Evolutionary conservation across 371 early-diverging fungal genomes (phyloP).

Genomic region (Chytridium lagenaria): DNA sequence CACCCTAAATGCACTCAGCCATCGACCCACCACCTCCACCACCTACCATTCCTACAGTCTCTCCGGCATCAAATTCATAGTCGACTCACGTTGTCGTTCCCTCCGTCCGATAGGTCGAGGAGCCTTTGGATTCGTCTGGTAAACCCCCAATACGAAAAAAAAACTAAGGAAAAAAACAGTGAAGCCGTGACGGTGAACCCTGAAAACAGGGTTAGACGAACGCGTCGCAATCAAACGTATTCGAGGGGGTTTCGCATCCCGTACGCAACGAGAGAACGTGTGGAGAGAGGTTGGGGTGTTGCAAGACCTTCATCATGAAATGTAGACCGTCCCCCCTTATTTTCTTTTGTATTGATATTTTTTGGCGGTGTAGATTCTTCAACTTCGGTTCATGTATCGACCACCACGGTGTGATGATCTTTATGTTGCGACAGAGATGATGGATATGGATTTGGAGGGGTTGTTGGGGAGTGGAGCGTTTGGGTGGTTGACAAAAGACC

Average conservation of each 20-base stretch:
- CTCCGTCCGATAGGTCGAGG: background rate
- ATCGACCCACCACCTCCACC: background rate
- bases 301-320: background rate
- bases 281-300: constrained; percentile 2
- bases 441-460: background rate
- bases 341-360: background rate
- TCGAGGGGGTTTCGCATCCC: background rate
- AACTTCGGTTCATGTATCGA: background rate
- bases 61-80: background rate
- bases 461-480: background rate
- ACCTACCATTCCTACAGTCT: constrained; percentile 8
- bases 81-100: background rate
- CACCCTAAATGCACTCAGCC: background rate
- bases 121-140: constrained; percentile 18
- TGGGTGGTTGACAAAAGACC: background rate
- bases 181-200: background rate
- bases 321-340: background rate
- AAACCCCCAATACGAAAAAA: background rate
- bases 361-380: background rate
- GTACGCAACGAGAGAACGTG: background rate
- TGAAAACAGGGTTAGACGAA: background rate
- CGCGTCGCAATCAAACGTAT: constrained; percentile 20
- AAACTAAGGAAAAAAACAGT: background rate
- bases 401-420: background rate
- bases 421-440: constrained; percentile 5